Evolutionary conservation across 768 basidiomycete species (phyloP).

Genomic region (Amanita jacksonii): DNA sequence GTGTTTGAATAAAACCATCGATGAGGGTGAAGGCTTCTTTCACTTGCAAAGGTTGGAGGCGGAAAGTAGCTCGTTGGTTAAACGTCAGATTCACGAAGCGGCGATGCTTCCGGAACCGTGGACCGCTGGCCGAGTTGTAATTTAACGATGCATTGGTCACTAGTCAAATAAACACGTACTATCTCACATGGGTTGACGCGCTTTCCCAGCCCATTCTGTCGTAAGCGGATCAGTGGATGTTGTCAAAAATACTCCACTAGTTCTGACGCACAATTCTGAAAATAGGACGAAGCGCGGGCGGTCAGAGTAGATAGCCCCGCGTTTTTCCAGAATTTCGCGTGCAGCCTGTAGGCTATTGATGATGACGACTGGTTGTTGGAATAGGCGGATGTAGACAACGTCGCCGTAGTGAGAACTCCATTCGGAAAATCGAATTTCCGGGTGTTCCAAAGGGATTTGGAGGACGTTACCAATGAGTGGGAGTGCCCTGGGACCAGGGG

Average conservation of each 20-base stretch:
- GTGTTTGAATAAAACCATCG: slow-evolving; percentile 27
- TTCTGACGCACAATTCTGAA: slow-evolving; percentile 32
- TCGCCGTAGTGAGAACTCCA: slow-evolving; percentile 38
- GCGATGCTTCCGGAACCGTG: slow-evolving; percentile 42
- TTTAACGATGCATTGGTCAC: background rate
- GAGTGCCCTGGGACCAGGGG: slow-evolving; percentile 37
- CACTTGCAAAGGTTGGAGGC: slow-evolving; percentile 32
- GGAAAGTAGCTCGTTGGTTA: slow-evolving; percentile 31
- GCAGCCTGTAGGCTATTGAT: slow-evolving; percentile 37
- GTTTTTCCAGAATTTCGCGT: slow-evolving; percentile 41
- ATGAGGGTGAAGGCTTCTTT: slow-evolving; percentile 33
- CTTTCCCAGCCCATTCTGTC: slow-evolving; percentile 39
- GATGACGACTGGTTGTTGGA: slow-evolving; percentile 39
- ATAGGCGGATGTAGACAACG: slow-evolving; percentile 28
- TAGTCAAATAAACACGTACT: slow-evolving; percentile 22
- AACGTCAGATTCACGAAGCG: slow-evolving; percentile 41
- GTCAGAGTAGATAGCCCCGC: slow-evolving; percentile 46
- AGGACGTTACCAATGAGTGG: slow-evolving; percentile 40
- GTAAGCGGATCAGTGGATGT: slow-evolving; percentile 8
- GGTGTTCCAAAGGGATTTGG: slow-evolving; percentile 31
- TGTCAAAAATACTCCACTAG: slow-evolving; percentile 1
- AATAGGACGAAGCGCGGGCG: slow-evolving; percentile 38
- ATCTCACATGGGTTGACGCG: slow-evolving; percentile 38
- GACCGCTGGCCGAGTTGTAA: slow-evolving; percentile 24
- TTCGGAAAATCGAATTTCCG: slow-evolving; percentile 29